Percentiles rank a stretch among this genome's conserved stretches.
phyloP scores from a whole-genome alignment of 495 filamentous ascomycete genomes.

The Lasiosphaeria miniovina region DNA sequence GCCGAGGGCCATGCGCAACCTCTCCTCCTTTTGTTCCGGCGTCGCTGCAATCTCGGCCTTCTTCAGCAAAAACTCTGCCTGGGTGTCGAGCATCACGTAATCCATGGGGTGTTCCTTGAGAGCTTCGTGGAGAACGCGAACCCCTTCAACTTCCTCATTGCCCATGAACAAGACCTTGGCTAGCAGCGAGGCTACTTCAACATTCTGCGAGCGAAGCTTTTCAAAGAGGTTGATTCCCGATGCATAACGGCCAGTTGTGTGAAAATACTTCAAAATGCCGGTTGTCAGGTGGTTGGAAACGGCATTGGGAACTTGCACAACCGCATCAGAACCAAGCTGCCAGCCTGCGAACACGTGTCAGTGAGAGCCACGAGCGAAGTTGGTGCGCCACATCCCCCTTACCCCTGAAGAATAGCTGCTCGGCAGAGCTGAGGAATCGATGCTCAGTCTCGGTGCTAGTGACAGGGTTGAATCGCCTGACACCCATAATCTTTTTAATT shows the following conservation, averaged over 20 bases:
- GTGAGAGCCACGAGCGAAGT: conserved; percentile 1
- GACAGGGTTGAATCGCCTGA: conserved; percentile 93
- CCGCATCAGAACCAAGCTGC: conserved; percentile 93
- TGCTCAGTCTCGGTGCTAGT: conserved; percentile 97
- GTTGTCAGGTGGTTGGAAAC: conserved; percentile 94
- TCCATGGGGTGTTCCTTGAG: conserved; percentile 93
- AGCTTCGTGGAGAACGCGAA: conserved; percentile 81
- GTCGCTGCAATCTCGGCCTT: conserved; percentile 61
- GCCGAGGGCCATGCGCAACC: conserved; percentile 78
- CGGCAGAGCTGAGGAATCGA: conserved; percentile 91
- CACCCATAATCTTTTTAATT: conserved; percentile 90
- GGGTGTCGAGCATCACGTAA: conserved; percentile 87
- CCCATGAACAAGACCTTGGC: conserved; percentile 86
- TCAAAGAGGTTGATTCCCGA: conserved; percentile 98
- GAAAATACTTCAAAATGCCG: conserved; percentile 93
- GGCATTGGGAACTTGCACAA: conserved; percentile 94
- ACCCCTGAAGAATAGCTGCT: conserved; percentile 93
- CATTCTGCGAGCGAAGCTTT: conserved; percentile 84
- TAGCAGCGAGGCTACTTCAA: conserved; percentile 90
- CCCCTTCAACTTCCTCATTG: conserved; percentile 93
- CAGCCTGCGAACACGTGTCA: conserved; percentile 57
- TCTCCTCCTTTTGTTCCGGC: conserved; percentile 49
- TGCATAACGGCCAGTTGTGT: conserved; percentile 89
- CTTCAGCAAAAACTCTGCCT: conserved; percentile 85
- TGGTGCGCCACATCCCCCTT: conserved; percentile 14